These are phyloP conservation scores for Theobroma grandiflorum DNA, from an alignment of 441 rosid species.

Conservation along the genomic window DNA sequence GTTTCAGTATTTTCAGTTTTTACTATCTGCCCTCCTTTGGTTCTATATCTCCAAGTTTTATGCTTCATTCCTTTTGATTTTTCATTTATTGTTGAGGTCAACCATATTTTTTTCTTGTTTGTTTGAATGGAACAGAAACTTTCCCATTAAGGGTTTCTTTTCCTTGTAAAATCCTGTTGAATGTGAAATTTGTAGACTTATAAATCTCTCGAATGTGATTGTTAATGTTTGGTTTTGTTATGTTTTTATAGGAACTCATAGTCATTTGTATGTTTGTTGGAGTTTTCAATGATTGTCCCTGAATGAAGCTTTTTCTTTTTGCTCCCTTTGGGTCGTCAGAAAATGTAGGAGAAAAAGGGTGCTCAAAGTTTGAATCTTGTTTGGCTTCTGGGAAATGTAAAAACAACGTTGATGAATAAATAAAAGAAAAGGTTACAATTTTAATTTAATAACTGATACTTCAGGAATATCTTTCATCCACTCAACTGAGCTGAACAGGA, in stretches of 20 bases:
- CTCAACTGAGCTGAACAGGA: background rate
- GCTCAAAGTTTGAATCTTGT: background rate
- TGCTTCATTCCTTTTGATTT: background rate
- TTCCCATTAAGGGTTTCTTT: background rate
- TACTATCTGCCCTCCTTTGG: background rate
- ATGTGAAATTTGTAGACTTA: background rate
- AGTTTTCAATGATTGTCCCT: background rate
- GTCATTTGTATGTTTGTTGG: background rate
- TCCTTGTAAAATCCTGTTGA: background rate
- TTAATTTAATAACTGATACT: background rate
- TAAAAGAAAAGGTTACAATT: background rate
- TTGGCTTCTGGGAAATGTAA: background rate
- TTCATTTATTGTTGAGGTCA: background rate
- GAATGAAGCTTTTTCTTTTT: background rate
- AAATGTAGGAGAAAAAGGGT: background rate
- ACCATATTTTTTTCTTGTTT: background rate
- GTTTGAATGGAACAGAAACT: background rate
- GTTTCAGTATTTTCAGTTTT: background rate
- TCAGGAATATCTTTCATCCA: background rate
- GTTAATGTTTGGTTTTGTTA: background rate
- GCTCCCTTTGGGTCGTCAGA: constrained; percentile 12
- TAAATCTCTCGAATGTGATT: background rate
- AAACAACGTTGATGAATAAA: background rate
- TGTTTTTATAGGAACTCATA: background rate
- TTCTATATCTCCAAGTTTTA: background rate